Conservation (phyloP, 1,284 basidiomycete species). For the Trichosporon inkin region DNA sequence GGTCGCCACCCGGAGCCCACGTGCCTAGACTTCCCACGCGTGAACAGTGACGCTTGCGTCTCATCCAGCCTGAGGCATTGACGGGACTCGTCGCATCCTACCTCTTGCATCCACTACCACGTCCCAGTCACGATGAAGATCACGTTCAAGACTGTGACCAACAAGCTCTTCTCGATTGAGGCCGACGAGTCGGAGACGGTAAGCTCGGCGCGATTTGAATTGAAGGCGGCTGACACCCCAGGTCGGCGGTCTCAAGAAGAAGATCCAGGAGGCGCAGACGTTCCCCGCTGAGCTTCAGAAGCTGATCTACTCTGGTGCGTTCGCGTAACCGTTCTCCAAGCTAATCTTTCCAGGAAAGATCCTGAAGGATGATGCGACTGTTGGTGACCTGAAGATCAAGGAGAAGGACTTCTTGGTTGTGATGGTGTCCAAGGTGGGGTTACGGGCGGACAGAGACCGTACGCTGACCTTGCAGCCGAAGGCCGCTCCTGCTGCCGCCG, state of each 20-base stretch:
- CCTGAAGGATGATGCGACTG: slow-evolving; percentile 78
- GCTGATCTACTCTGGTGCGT: slow-evolving; percentile 85
- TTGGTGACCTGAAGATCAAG: slow-evolving; percentile 87
- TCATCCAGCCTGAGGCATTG: background rate
- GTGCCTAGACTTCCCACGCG: slow-evolving; percentile 3
- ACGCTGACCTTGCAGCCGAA: slow-evolving; percentile 36
- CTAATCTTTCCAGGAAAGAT: slow-evolving; percentile 69
- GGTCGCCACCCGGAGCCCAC: background rate
- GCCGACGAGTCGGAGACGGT: slow-evolving; percentile 69
- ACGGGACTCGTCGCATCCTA: slow-evolving; percentile 6
- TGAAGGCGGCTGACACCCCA: slow-evolving; percentile 19
- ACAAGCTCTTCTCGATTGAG: slow-evolving; percentile 72
- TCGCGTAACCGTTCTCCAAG: background rate
- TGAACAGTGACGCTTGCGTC: slow-evolving; percentile 9
- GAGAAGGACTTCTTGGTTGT: slow-evolving; percentile 99
- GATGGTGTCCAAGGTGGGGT: slow-evolving; percentile 93
- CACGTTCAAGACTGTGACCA: slow-evolving; percentile 88
- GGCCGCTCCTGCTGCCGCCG: slow-evolving; percentile 44
- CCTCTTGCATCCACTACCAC: slow-evolving; percentile 5
- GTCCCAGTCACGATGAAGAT: slow-evolving; percentile 67
- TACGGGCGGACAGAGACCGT: slow-evolving; percentile 14
- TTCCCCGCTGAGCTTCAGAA: slow-evolving; percentile 75
- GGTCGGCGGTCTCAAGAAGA: slow-evolving; percentile 74
- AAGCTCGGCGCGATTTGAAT: slow-evolving; percentile 12
- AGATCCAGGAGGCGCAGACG: slow-evolving; percentile 69